Percentiles rank a stretch among this genome's conserved stretches.
Evolutionary conservation across 177 flowering plant genomes (phyloP).

Genomic region (Tripterygium wilfordii): DNA sequence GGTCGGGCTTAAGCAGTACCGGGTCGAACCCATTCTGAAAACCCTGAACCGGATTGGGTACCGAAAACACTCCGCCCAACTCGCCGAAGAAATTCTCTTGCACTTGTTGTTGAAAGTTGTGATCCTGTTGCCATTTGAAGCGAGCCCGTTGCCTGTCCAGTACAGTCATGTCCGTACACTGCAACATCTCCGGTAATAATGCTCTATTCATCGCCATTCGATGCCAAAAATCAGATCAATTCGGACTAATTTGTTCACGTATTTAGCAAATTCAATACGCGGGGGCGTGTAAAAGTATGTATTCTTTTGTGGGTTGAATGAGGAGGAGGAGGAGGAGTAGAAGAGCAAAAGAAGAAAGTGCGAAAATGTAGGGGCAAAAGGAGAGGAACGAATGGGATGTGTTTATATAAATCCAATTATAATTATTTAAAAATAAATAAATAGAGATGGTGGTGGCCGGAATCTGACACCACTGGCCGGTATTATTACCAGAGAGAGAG

Average conservation of each 20-base stretch:
- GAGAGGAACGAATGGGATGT: not conserved
- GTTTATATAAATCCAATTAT: not conserved
- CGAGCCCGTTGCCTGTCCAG: slow-evolving; percentile 57
- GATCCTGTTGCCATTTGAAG: slow-evolving; percentile 55
- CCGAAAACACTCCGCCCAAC: slow-evolving; percentile 20
- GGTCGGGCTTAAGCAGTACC: slow-evolving; percentile 42
- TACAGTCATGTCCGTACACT: slow-evolving; percentile 46
- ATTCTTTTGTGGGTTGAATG: too few relatives aligned
- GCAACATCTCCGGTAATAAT: slow-evolving; percentile 40
- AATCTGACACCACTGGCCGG: slow-evolving; percentile 16
- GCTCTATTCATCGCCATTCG: slow-evolving; percentile 28
- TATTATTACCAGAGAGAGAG: not conserved
- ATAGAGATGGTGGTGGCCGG: slow-evolving; percentile 17
- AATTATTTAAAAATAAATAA: too few relatives aligned
- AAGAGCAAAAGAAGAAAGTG: not conserved
- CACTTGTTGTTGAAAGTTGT: slow-evolving; percentile 11
- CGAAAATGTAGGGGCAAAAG: not conserved
- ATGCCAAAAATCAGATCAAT: not conserved
- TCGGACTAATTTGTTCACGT: not conserved
- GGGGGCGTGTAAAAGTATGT: too few relatives aligned
- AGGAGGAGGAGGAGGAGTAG: not conserved
- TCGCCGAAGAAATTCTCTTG: slow-evolving; percentile 19
- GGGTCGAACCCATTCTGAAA: slow-evolving; percentile 19
- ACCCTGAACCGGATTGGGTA: not conserved
- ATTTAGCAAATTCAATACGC: too few relatives aligned